Base-by-base conservation (phyloP, 352 stramenopile species). In the Globisporangium spinosum region DNA sequence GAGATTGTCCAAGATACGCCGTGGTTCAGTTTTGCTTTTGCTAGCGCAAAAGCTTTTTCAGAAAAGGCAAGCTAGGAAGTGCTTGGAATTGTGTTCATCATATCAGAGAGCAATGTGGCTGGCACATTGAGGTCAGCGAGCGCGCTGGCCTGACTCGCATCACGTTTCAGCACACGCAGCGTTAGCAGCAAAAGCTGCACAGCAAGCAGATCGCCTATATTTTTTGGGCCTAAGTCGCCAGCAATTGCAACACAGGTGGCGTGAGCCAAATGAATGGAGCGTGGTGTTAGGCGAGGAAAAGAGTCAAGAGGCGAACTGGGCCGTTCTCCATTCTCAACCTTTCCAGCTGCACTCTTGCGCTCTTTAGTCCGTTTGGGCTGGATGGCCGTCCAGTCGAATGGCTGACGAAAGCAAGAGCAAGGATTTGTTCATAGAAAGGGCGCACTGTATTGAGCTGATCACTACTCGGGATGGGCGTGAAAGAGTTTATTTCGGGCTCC, bases 401-500 rank as follows among this genome's bases (percentile, higher is more conserved):
- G n/a, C n/a, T n/a, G n/a, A n/a, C n/a, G n/a, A n/a, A n/a, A n/a
- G n/a, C n/a, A n/a, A n/a, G n/a, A n/a, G n/a, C n/a, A n/a, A n/a
- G n/a, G n/a, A n/a, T n/a, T n/a, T n/a, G n/a, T n/a, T 22, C 22
- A 62, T 45, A 65, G 43, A 65, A 25, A 25, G 25, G 6, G 15
- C 43, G n/a, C 20, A 29, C 29, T 45, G n/a, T 51, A 15, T 61
- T 51, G 25, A n/a, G 29, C 55, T 55, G 58, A 55, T 64, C 40
- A 43, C 15, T 15, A 25, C 1, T 3, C 5, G 12, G 43, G 59
- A 65, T 65, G 59, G 40, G 58, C 58, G 29, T 25, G 23, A 63
- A 15, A 4, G 23, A 35, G 59, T 65, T 65, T 65, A 65, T 65
- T 65, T 65, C 59, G 59, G 59, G 59, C 25, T 3, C 32, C 59